Evolutionary conservation across 805 yeast species (phyloP).

Genomic region (Blastobotrys americana): DNA sequence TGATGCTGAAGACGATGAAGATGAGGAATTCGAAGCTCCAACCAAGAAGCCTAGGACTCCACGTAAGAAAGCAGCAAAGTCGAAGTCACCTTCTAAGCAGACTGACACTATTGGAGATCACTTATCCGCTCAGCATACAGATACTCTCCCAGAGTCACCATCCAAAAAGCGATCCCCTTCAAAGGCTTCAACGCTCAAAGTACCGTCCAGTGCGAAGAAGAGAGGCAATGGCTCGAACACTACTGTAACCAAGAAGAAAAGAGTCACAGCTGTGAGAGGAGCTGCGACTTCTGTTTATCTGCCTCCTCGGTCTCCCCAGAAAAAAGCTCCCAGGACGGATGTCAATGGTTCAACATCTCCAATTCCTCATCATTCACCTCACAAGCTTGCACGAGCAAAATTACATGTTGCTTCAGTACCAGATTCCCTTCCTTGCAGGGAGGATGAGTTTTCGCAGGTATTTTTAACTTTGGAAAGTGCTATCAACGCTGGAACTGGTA

Average conservation of each 20-base stretch:
- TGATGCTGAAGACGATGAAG: background rate
- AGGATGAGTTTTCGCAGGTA: constrained; percentile 66
- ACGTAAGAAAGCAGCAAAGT: background rate
- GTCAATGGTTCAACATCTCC: background rate
- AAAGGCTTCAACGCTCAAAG: background rate
- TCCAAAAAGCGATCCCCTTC: background rate
- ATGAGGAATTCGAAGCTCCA: background rate
- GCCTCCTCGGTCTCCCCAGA: constrained; percentile 5
- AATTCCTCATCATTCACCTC: constrained; percentile 17
- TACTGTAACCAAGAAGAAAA: constrained; percentile 9
- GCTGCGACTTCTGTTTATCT: constrained; percentile 1
- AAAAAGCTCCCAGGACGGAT: background rate
- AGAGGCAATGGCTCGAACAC: constrained; percentile 11
- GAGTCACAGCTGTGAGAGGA: constrained; percentile 4
- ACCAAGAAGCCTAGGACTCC: background rate
- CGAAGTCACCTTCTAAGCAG: too few relatives aligned
- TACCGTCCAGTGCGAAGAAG: background rate
- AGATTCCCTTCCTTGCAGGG: constrained; percentile 73
- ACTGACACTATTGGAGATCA: too few relatives aligned
- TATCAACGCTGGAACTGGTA: constrained; percentile 61
- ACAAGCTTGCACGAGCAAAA: constrained; percentile 24
- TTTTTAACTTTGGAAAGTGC: constrained; percentile 65
- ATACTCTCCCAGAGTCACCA: too few relatives aligned
- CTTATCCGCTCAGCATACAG: too few relatives aligned
- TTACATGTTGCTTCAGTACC: constrained; percentile 36